These are phyloP conservation scores for Lodderomyces elongisporus DNA, from an alignment of 1,139 yeast species.

Conservation along the genomic window DNA sequence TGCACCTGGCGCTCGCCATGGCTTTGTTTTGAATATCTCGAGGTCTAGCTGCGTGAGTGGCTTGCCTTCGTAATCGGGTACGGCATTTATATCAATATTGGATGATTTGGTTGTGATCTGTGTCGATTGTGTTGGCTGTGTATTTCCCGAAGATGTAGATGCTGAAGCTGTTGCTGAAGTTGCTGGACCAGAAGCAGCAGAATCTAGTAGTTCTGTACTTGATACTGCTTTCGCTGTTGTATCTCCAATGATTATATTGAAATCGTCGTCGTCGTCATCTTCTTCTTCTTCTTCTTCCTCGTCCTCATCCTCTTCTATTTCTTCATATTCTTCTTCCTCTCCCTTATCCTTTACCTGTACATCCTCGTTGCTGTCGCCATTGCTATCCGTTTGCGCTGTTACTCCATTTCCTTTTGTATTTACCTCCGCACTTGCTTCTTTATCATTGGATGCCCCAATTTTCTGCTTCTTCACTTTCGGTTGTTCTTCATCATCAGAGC, in stretches of 20 bases:
- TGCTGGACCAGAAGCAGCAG: conserved; percentile 21
- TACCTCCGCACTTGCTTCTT: conserved; percentile 16
- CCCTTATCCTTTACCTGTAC: conserved; percentile 4
- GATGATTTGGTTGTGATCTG: conserved; percentile 30
- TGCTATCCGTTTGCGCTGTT: conserved; percentile 1
- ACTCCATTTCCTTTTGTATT: conserved; percentile 13
- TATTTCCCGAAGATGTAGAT: conserved; percentile 34
- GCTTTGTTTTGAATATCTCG: conserved; percentile 83
- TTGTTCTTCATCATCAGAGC: conserved; percentile 51
- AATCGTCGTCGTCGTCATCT: conserved; percentile 46
- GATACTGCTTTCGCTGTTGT: conserved; percentile 15
- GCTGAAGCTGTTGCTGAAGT: conserved; percentile 30
- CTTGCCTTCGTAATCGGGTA: conserved; percentile 76
- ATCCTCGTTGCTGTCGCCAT: conserved; percentile 10
- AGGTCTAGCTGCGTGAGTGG: conserved; percentile 82
- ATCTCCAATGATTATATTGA: conserved; percentile 30
- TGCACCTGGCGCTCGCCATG: conserved; percentile 98
- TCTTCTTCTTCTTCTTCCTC: conserved; percentile 29
- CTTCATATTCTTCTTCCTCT: not conserved
- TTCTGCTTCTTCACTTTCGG: conserved; percentile 10
- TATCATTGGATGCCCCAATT: conserved; percentile 2
- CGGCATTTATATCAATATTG: conserved; percentile 67
- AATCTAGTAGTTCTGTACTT: too few species aligned
- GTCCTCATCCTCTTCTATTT: conserved; percentile 21
- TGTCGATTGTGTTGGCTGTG: conserved; percentile 6